These are phyloP conservation scores for Saccharomycopsis guyanensis DNA, from an alignment of 805 yeast genomes.

Conservation along the genomic window DNA sequence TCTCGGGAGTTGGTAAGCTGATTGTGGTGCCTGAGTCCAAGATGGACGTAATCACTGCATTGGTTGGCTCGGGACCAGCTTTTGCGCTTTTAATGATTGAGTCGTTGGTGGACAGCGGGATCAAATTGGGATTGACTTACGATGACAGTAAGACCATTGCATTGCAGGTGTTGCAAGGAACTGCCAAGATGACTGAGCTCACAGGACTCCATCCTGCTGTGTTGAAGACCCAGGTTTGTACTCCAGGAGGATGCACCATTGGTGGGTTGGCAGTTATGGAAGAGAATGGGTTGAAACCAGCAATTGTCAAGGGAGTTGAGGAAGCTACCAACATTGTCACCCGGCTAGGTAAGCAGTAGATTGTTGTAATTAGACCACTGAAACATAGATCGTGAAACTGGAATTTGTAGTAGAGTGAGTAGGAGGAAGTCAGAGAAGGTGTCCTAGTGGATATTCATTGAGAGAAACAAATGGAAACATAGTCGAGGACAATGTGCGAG, in stretches of 20 bases:
- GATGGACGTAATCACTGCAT: slow-evolving; percentile 93
- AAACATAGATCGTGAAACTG: background rate
- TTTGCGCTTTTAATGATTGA: slow-evolving; percentile 85
- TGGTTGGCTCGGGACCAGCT: slow-evolving; percentile 97
- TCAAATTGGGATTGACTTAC: slow-evolving; percentile 87
- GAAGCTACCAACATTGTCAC: slow-evolving; percentile 84
- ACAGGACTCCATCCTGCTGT: slow-evolving; percentile 85
- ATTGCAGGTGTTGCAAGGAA: slow-evolving; percentile 89
- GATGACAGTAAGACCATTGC: slow-evolving; percentile 80
- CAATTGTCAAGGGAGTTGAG: slow-evolving; percentile 80
- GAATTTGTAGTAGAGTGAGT: no score
- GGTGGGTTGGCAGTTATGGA: slow-evolving; percentile 92
- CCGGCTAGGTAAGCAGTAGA: slow-evolving; percentile 42
- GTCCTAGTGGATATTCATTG: no score
- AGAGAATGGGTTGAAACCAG: slow-evolving; percentile 81
- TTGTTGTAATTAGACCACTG: background rate
- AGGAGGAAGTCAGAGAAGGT: no score
- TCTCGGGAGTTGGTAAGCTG: slow-evolving; percentile 61
- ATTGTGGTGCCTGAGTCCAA: slow-evolving; percentile 72
- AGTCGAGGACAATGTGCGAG: no score
- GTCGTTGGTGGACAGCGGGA: slow-evolving; percentile 89
- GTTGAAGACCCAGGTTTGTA: slow-evolving; percentile 80
- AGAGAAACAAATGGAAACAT: no score
- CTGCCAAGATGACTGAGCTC: slow-evolving; percentile 80
- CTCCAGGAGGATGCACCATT: slow-evolving; percentile 97